Percentiles rank a stretch among this genome's conserved stretches.
These are phyloP conservation scores for Anthracocystis setariae DNA, from an alignment of 1,284 basidiomycete genomes.

Conservation along the genomic window DNA sequence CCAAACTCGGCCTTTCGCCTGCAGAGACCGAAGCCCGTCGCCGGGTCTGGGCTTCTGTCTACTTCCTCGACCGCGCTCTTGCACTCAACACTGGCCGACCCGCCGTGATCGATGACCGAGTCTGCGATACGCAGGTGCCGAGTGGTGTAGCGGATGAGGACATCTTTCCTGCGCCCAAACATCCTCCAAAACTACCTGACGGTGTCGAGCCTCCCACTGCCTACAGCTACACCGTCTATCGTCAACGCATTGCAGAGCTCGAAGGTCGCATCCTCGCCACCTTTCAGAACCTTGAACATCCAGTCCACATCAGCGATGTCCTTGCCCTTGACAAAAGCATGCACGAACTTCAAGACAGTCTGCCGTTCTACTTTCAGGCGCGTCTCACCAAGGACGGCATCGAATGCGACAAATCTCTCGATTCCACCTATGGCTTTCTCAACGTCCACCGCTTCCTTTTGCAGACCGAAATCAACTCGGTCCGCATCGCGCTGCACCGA, in stretches of 20 bases:
- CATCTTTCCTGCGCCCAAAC: slow-evolving; percentile 40
- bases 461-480: slow-evolving; percentile 59
- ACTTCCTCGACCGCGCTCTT: slow-evolving; percentile 50
- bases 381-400: slow-evolving; percentile 31
- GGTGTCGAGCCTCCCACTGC: slow-evolving; percentile 49
- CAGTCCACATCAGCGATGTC: slow-evolving; percentile 51
- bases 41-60: slow-evolving; percentile 57
- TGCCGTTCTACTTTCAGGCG: slow-evolving; percentile 57
- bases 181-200: slow-evolving; percentile 37
- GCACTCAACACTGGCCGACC: slow-evolving; percentile 58
- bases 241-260: slow-evolving; percentile 50
- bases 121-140: slow-evolving; percentile 57
- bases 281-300: slow-evolving; percentile 44
- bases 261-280: slow-evolving; percentile 38
- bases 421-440: slow-evolving; percentile 53
- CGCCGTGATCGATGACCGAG: slow-evolving; percentile 54
- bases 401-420: slow-evolving; percentile 50
- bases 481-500: slow-evolving; percentile 54
- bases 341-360: slow-evolving; percentile 41
- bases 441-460: slow-evolving; percentile 58
- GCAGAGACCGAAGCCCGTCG: slow-evolving; percentile 55
- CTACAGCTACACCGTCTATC: slow-evolving; percentile 44
- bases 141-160: slow-evolving; percentile 44
- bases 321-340: slow-evolving; percentile 50
- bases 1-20: slow-evolving; percentile 44